Conservation (phyloP, 2,329 filamentous ascomycete species). For the Penicillium digitatum region DNA sequence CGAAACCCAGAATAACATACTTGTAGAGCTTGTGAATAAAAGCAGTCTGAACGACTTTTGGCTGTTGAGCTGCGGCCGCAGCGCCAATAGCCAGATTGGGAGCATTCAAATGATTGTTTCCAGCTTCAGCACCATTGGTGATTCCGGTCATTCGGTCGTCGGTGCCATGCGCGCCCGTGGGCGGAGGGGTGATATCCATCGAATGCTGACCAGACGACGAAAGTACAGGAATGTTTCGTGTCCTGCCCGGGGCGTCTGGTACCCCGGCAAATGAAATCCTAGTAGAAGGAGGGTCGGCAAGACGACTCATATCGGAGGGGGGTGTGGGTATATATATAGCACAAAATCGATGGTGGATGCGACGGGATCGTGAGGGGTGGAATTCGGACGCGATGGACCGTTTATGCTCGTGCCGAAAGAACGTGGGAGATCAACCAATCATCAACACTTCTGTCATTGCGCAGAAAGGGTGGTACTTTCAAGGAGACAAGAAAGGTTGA, state of each 20-base stretch:
- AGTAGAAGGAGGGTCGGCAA: slow-evolving; percentile 37
- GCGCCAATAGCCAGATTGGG: slow-evolving; percentile 40
- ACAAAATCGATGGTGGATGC: slow-evolving; percentile 7
- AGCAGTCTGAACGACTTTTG: slow-evolving; percentile 96
- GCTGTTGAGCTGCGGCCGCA: slow-evolving; percentile 68
- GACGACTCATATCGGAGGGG: slow-evolving; percentile 36
- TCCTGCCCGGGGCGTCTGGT: slow-evolving; percentile 42
- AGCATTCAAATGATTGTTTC: slow-evolving; percentile 27
- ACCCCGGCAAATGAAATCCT: slow-evolving; percentile 47
- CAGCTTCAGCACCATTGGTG: slow-evolving; percentile 34
- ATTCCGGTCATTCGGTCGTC: slow-evolving; percentile 44
- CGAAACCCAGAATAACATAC: slow-evolving; percentile 50
- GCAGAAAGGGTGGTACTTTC: slow-evolving; percentile 1
- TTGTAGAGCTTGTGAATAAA: slow-evolving; percentile 99
- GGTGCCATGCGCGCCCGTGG: slow-evolving; percentile 48
- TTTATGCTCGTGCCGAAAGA: slow-evolving; percentile 27
- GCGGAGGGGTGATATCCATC: slow-evolving; percentile 54
- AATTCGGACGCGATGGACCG: slow-evolving; percentile 18
- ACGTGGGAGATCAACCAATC: slow-evolving; percentile 34
- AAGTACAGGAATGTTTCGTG: slow-evolving; percentile 51
- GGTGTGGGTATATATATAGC: background rate
- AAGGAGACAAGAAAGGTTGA: background rate
- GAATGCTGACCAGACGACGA: slow-evolving; percentile 41
- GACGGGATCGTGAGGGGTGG: slow-evolving; percentile 11
- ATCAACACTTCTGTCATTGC: slow-evolving; percentile 30